Base-by-base conservation (phyloP, 345 rosid genomes). In the Hirschfeldia incana region DNA sequence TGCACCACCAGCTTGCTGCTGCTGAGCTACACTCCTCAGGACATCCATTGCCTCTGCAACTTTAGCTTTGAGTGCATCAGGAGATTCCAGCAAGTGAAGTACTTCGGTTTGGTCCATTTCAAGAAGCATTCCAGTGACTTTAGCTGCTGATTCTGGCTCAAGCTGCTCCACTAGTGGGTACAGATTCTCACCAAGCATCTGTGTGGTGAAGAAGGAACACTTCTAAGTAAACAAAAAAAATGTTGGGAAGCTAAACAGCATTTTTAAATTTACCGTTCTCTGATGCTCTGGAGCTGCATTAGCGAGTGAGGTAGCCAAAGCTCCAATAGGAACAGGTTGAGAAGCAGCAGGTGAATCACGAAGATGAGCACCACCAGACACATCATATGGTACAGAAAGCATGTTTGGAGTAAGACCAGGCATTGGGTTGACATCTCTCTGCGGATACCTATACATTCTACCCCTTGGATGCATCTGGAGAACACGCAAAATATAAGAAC, bases 291-390 rank as follows among this genome's bases (percentile, higher is more conserved):
- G 92, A 61, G 86, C 55, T 32, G 98, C 89, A 85, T 94, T 92
- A 32, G 98, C 98, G 55, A 94, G 98, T 4, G 92, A 89, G 79
- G 90, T 75, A 60, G 97, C 94, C 87, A 94, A 77, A 81, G 98
- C 95, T 58, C 88, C 90, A 34, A 94, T 89, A 0, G 98, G 98
- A 72, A 94, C 72, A 60, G 94, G 32, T 70, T 88, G 98, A 76
- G 93, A 83, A 65, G 81, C 53, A 57, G 87, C 53, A 57, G 87
- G 60, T 30, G 90, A 81, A 77, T 88, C 97, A 67, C 94, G 91
- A 72, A 83, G 55, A 11, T 91, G 93, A 85, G 85, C 82, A 33
- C 85, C 88, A 67, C 78, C 78, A 75, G 88, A 87, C 85, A 89
- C 85, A 44, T 92, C 93, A 70, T 89, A 91, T 57, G 97, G 95